Base-by-base conservation (phyloP, 2,329 filamentous ascomycete genomes). In the Dactylellina parvicollis region DNA sequence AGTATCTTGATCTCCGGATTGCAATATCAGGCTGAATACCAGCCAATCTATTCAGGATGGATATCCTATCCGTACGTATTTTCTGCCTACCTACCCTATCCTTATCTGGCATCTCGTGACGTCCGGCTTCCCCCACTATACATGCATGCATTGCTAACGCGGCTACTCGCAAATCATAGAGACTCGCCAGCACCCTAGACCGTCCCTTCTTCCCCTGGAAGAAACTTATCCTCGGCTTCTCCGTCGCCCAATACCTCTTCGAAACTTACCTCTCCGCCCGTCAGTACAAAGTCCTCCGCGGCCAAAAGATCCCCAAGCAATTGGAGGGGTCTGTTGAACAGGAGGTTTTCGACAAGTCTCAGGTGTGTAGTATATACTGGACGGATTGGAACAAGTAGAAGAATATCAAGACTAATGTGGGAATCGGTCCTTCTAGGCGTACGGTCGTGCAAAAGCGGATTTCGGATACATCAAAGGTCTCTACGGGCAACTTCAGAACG, bases 371-470 rank as follows among this genome's bases (percentile, higher is more conserved):
- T 71, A 24, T 22, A 36, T 26, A 8, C 16, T n/a, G n/a, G n/a
- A 16, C 18, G 14, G 3, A 49, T 24, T 46, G 26, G 26, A 12
- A 42, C 7, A 26, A 28, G n/a, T 20, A 46, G 7, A 22, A 2
- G 18, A 12, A n/a, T 49, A 22, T 49, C 20, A 34, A 47, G 28
- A 54, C 36, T 32, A 12, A 54, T 18, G 22, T 16, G 4, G 24
- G 18, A 7, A 16, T 67, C 36, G 22, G 4, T 9, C 12, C 4
- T 9, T 14, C 34, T 79, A 89, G 87, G 91, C 90, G 78, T 99
- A 99, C 81, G 93, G 94, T 79, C 91, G 95, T 79, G 93, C 94
- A 80, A 99, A 99, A 84, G 92, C 93, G 76, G 90, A 93, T 82
- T 99, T 92, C 82, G 86, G 88, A 80, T 89, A 96, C 82, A 80